Evolutionary conservation across 805 yeast genomes (phyloP).

Genomic region (Hanseniaspora guilliermondii): DNA sequence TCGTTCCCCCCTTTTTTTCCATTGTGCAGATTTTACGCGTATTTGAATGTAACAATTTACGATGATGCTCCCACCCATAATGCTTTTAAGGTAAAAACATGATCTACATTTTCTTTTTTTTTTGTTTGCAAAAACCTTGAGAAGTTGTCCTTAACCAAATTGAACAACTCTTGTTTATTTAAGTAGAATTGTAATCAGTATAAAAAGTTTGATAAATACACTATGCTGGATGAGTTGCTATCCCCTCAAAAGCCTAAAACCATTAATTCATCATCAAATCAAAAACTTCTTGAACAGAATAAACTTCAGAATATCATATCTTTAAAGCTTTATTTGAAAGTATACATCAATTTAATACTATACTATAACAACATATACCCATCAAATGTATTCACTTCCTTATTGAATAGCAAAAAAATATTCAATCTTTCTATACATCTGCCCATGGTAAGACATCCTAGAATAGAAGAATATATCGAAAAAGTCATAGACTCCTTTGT

Average conservation of each 20-base stretch:
- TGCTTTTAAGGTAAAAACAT: too few species aligned
- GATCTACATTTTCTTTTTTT: too few species aligned
- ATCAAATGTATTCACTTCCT: conserved; percentile 23
- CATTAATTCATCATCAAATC: not conserved
- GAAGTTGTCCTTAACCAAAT: too few species aligned
- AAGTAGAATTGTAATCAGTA: too few species aligned
- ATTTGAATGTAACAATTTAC: too few species aligned
- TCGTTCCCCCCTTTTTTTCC: too few species aligned
- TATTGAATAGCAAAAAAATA: conserved; percentile 28
- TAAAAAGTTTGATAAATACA: too few species aligned
- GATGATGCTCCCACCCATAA: too few species aligned
- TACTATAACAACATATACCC: conserved; percentile 32
- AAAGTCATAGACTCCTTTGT: conserved; percentile 20
- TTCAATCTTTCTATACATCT: conserved; percentile 33
- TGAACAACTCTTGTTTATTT: too few species aligned
- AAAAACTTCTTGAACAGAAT: not conserved
- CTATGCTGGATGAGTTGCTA: too few species aligned
- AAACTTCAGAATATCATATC: conserved; percentile 14
- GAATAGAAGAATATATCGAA: conserved; percentile 30
- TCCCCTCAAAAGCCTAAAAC: not conserved
- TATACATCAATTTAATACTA: conserved; percentile 29
- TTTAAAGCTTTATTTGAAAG: conserved; percentile 26
- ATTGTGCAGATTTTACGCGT: too few species aligned
- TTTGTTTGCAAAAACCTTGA: too few species aligned
- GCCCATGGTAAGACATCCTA: conserved; percentile 38